These are phyloP conservation scores for Leptographium flavum DNA, from an alignment of 2,329 filamentous ascomycete species.

Conservation along the genomic window DNA sequence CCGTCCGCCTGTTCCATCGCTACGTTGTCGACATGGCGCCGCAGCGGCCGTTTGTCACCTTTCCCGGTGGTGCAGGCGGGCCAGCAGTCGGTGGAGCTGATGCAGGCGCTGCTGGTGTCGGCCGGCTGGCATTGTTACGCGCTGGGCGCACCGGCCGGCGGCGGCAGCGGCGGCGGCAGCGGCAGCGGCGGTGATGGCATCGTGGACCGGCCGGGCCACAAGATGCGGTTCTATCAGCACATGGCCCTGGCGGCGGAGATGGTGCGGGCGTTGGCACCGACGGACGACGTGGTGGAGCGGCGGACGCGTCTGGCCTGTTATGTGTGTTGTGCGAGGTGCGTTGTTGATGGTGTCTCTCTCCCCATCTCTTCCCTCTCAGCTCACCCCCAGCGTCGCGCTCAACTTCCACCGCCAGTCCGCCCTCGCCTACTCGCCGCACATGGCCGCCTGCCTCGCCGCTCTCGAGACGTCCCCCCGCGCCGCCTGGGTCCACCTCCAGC, in stretches of 20 bases:
- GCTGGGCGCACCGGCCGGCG: not conserved
- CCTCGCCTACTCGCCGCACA: conserved; percentile 4
- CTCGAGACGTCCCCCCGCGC: conserved; percentile 4
- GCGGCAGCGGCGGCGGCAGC: not conserved
- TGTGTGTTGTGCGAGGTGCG: conserved; percentile 3
- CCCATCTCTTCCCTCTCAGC: not conserved
- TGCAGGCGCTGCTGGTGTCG: conserved; percentile 9
- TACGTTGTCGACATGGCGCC: conserved; percentile 8
- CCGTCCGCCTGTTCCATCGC: conserved; percentile 4
- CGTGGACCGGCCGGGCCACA: not conserved
- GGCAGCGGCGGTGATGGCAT: not conserved
- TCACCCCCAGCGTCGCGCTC: conserved; percentile 2
- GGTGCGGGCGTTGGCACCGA: conserved; percentile 4
- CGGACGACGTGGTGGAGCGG: conserved; percentile 1
- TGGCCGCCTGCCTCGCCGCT: conserved; percentile 2
- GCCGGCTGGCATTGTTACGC: conserved; percentile 8
- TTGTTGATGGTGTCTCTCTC: not conserved
- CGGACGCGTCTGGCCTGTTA: conserved; percentile 8
- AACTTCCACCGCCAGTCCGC: conserved; percentile 4
- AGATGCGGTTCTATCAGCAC: conserved; percentile 7
- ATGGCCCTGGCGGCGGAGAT: conserved; percentile 6
- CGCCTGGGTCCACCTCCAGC: conserved; percentile 7
- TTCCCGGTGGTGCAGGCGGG: conserved; percentile 6
- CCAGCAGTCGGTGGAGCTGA: conserved; percentile 7
- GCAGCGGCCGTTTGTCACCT: conserved; percentile 8